Evolutionary conservation across 179 eudicot genomes (phyloP).

Genomic region (Camellia oleifera): DNA sequence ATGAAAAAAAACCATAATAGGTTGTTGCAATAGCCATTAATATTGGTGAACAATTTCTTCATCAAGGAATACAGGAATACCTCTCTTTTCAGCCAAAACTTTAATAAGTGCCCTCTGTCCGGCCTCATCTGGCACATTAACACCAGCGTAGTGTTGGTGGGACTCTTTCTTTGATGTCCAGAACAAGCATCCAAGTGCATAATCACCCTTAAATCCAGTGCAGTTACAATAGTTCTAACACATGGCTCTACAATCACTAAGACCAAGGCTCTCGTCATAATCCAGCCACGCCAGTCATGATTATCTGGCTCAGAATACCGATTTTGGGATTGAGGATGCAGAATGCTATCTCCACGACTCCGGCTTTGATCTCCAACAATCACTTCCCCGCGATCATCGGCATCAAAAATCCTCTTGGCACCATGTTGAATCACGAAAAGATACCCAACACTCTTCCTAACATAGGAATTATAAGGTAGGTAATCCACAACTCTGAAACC

Average conservation of each 20-base stretch:
- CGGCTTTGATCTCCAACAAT: conserved; percentile 49
- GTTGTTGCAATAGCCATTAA: too few relatives aligned
- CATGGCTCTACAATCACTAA: conserved; percentile 21
- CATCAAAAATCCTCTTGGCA: conserved; percentile 73
- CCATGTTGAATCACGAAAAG: conserved; percentile 96
- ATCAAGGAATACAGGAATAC: too few relatives aligned
- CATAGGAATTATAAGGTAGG: conserved; percentile 81
- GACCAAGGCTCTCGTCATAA: neutral
- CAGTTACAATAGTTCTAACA: conserved; percentile 27
- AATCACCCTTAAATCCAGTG: neutral
- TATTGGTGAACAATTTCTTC: too few relatives aligned
- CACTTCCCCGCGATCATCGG: conserved; percentile 79
- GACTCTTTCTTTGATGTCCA: neutral
- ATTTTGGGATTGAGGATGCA: too few relatives aligned
- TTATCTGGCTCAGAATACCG: too few relatives aligned
- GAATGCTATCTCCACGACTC: too few relatives aligned
- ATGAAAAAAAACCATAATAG: too few relatives aligned
- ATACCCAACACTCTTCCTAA: conserved; percentile 88
- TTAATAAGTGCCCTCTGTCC: too few relatives aligned
- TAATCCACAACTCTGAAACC: conserved; percentile 75
- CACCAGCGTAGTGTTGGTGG: neutral
- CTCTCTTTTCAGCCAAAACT: too few relatives aligned
- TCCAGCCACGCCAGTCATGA: neutral
- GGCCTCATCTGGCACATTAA: too few relatives aligned
- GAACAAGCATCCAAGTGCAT: neutral